Conservation (phyloP, 1,284 basidiomycete species). For the Neotropicomus parvogracilis region DNA sequence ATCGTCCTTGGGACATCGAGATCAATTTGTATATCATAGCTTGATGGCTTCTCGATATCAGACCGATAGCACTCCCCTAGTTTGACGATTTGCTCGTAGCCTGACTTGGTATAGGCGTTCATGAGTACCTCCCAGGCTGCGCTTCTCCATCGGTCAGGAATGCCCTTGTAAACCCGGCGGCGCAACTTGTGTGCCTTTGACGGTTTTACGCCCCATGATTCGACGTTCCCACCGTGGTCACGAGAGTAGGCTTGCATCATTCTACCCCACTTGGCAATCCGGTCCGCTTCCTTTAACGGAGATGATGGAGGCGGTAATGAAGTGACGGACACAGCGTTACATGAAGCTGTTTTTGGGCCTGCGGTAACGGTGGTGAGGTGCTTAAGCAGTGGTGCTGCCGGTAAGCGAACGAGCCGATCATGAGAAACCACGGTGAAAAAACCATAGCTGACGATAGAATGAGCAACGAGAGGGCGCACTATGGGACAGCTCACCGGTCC, state of each 20-base stretch:
- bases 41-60: constrained; percentile 73
- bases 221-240: constrained; percentile 76
- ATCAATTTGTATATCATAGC: constrained; percentile 96
- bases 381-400: constrained; percentile 59
- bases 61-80: constrained; percentile 59
- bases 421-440: constrained; percentile 77
- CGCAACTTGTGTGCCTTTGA: constrained; percentile 65
- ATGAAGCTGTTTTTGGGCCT: constrained; percentile 41
- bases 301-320: constrained; percentile 46
- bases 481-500: constrained; percentile 62
- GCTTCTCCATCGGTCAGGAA: constrained; percentile 93
- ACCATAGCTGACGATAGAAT: constrained; percentile 62
- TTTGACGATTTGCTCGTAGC: constrained; percentile 40
- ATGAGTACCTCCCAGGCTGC: constrained; percentile 89
- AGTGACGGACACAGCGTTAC: constrained; percentile 39
- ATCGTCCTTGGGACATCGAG: constrained; percentile 97
- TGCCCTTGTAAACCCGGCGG: constrained; percentile 87
- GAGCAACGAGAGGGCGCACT: constrained; percentile 15
- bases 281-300: constrained; percentile 60
- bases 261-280: constrained; percentile 84
- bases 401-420: constrained; percentile 70
- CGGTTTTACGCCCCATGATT: constrained; percentile 65
- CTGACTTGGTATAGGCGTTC: constrained; percentile 45
- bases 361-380: constrained; percentile 49
- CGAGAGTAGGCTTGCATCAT: constrained; percentile 74